Percentiles rank a stretch among this genome's conserved stretches.
phyloP scores from a whole-genome alignment of 1,284 basidiomycete genomes.

The Inonotus hispidus region DNA sequence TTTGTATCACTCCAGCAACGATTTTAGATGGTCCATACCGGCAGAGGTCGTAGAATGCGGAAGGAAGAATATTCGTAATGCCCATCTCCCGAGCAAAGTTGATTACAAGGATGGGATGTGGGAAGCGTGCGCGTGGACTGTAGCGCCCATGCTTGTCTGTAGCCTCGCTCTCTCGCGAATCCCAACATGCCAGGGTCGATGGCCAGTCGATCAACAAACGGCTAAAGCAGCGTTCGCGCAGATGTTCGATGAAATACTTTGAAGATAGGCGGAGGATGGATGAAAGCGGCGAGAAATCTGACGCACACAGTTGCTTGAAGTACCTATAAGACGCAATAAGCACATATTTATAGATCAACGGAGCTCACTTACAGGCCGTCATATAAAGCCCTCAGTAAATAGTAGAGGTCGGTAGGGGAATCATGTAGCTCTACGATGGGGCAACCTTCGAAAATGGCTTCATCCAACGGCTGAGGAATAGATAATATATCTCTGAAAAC shows the following conservation, averaged over 20 bases:
- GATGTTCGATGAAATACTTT: constrained; percentile 62
- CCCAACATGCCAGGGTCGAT: constrained; percentile 55
- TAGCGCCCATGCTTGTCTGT: constrained; percentile 40
- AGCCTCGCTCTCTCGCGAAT: constrained; percentile 51
- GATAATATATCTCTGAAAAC: constrained; percentile 60
- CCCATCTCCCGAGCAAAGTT: constrained; percentile 60
- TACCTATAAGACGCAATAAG: constrained; percentile 26
- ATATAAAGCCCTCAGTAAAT: constrained; percentile 58
- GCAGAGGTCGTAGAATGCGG: constrained; percentile 67
- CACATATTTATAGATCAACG: constrained; percentile 5
- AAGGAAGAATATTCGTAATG: constrained; percentile 49
- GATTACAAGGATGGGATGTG: constrained; percentile 59
- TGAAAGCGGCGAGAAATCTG: constrained; percentile 52
- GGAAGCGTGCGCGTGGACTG: constrained; percentile 39
- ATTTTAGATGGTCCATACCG: constrained; percentile 68
- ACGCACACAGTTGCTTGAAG: constrained; percentile 37
- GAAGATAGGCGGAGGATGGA: constrained; percentile 59
- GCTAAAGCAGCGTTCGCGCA: constrained; percentile 49
- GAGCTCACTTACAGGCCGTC: constrained; percentile 39
- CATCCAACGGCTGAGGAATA: constrained; percentile 46
- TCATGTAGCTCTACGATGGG: constrained; percentile 48
- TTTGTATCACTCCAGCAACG: constrained; percentile 38
- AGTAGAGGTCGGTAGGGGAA: constrained; percentile 49
- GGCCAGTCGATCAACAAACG: constrained; percentile 61
- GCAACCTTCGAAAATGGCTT: constrained; percentile 45